These are phyloP conservation scores for Alternaria ventricosa DNA, from an alignment of 2,329 filamentous ascomycete genomes.

Conservation along the genomic window DNA sequence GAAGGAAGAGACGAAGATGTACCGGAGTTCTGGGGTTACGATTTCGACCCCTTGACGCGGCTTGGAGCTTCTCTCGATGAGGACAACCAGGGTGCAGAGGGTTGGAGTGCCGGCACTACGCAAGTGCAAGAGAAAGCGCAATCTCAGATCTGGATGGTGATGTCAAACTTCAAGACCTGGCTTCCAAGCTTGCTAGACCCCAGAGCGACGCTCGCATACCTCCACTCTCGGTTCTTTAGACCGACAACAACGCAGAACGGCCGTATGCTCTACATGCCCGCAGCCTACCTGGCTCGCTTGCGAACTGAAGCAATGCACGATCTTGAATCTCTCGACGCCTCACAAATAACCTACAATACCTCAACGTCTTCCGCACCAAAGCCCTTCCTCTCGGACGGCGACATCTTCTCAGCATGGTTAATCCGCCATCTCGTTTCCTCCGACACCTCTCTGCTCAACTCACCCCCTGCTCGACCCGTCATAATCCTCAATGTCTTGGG, in stretches of 20 bases:
- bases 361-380: slow-evolving; percentile 9
- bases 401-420: slow-evolving; percentile 24
- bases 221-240: not conserved
- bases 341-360: slow-evolving; percentile 8
- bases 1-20: slow-evolving; percentile 29
- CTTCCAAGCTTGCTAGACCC: not conserved
- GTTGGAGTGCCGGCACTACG: not conserved
- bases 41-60: slow-evolving; percentile 23
- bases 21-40: slow-evolving; percentile 20
- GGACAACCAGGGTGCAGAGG: slow-evolving; percentile 13
- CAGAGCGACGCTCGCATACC: not conserved
- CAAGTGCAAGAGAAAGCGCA: not conserved
- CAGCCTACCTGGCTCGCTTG: slow-evolving; percentile 19
- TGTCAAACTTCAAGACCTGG: not conserved
- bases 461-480: slow-evolving; percentile 16
- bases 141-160: not conserved
- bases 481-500: slow-evolving; percentile 33
- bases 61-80: slow-evolving; percentile 17
- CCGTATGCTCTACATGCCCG: slow-evolving; percentile 20
- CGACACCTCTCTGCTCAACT: slow-evolving; percentile 6
- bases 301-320: slow-evolving; percentile 17
- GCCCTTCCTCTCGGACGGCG: slow-evolving; percentile 31
- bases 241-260: slow-evolving; percentile 6
- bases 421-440: slow-evolving; percentile 13
- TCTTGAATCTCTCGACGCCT: not conserved